Conservation (phyloP, 1,139 yeast genomes). For the Pichia sp. region DNA sequence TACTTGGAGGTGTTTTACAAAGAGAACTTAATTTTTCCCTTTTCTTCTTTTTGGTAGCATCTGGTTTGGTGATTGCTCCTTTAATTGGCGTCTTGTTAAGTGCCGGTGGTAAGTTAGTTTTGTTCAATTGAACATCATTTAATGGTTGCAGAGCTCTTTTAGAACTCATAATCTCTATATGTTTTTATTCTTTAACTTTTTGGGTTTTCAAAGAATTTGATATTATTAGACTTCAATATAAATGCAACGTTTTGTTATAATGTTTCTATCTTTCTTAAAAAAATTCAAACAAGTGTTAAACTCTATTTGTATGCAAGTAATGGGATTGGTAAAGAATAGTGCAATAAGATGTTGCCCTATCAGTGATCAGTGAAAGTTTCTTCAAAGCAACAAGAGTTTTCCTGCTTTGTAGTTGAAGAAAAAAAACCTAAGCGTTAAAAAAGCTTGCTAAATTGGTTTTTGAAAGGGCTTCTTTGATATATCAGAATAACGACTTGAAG, state of each 20-base stretch:
- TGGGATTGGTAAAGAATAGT: too few species aligned
- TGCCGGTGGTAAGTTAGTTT: conserved; percentile 19
- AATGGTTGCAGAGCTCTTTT: conserved; percentile 29
- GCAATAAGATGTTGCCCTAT: too few species aligned
- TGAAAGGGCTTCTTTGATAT: not conserved
- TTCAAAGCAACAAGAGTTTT: too few species aligned
- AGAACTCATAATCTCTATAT: conserved; percentile 11
- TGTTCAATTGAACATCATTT: conserved; percentile 28
- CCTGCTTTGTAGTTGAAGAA: too few species aligned
- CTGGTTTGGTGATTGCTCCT: conserved; percentile 26
- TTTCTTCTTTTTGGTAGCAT: conserved; percentile 44
- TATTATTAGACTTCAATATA: too few species aligned
- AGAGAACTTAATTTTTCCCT: conserved; percentile 81
- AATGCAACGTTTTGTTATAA: too few species aligned
- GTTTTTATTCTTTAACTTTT: not conserved
- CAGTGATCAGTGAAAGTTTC: too few species aligned
- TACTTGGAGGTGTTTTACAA: conserved; percentile 92
- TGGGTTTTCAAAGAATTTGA: too few species aligned
- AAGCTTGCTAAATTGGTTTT: not conserved
- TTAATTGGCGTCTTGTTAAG: conserved; percentile 25
- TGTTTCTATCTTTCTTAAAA: too few species aligned
- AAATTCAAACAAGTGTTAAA: too few species aligned
- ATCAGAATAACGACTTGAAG: conserved; percentile 1
- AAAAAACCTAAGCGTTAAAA: not conserved
- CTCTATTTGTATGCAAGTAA: too few species aligned